phyloP scores from a whole-genome alignment of 371 early-diverging fungal species.

The Mortierella sp. region DNA sequence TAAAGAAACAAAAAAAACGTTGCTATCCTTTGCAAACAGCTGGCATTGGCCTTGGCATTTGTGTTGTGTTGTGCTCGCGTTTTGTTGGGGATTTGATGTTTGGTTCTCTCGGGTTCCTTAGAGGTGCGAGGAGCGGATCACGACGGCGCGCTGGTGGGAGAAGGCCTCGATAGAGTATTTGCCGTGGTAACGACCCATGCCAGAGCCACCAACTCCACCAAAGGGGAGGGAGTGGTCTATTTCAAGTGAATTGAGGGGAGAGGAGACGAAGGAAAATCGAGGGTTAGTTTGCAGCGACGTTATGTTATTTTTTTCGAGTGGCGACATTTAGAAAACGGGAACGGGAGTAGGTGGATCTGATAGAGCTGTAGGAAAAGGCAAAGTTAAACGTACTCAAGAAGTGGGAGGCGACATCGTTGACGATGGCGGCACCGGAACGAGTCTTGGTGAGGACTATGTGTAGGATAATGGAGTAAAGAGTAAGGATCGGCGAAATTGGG shows the following conservation, averaged over 20 bases:
- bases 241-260: not conserved
- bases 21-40: not conserved
- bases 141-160: slow-evolving; percentile 72
- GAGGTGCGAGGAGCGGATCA: slow-evolving; percentile 48
- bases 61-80: not conserved
- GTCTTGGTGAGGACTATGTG: slow-evolving; percentile 66
- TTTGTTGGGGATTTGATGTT: no score
- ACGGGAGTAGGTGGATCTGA: no score
- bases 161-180: slow-evolving; percentile 78
- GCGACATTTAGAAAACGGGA: no score
- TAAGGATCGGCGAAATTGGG: not conserved
- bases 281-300: not conserved
- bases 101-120: slow-evolving; percentile 10
- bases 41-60: not conserved
- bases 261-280: not conserved
- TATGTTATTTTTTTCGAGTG: not conserved
- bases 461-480: not conserved
- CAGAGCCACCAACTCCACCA: slow-evolving; percentile 91
- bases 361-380: no score
- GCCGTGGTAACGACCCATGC: slow-evolving; percentile 90
- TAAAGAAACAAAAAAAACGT: not conserved
- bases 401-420: slow-evolving; percentile 77
- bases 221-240: slow-evolving; percentile 78
- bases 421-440: slow-evolving; percentile 78
- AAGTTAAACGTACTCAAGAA: slow-evolving; percentile 36